Conservation (phyloP, 148 eudicot species). For the Amaranthus hypochondriacus region DNA sequence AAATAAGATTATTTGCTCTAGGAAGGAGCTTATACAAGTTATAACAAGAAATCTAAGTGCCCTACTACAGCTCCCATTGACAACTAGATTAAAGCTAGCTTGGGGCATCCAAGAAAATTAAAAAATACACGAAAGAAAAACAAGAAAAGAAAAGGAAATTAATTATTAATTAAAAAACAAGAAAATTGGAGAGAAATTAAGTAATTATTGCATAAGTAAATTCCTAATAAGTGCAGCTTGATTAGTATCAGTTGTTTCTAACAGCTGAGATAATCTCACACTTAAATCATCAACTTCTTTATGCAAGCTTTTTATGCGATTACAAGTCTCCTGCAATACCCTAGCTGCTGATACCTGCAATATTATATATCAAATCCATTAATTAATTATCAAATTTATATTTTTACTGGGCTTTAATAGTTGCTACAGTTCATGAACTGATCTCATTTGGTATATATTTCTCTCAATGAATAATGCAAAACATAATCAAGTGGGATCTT, state of each 20-base stretch:
- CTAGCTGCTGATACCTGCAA: constrained; percentile 46
- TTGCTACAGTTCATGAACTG: no score
- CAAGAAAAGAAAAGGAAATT: not conserved
- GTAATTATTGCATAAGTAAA: constrained; percentile 29
- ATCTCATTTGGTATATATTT: no score
- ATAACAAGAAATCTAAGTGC: constrained; percentile 12
- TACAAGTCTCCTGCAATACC: constrained; percentile 37
- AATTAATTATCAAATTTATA: not conserved
- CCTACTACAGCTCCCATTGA: constrained; percentile 24
- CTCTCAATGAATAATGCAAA: no score
- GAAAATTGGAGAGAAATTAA: not conserved
- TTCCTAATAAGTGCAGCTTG: constrained; percentile 36
- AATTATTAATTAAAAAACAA: not conserved
- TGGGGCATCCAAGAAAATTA: not conserved
- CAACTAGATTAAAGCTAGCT: constrained; percentile 1
- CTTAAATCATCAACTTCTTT: constrained; percentile 41
- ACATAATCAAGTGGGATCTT: no score
- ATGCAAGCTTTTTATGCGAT: constrained; percentile 41
- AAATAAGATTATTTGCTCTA: constrained; percentile 3
- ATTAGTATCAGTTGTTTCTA: constrained; percentile 31
- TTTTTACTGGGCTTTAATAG: no score
- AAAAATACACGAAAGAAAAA: not conserved
- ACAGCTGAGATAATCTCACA: constrained; percentile 33
- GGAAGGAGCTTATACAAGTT: not conserved
- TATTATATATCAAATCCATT: not conserved